Evolutionary conservation across 305 asterid species (phyloP).

Genomic region (Solanum hybrid): DNA sequence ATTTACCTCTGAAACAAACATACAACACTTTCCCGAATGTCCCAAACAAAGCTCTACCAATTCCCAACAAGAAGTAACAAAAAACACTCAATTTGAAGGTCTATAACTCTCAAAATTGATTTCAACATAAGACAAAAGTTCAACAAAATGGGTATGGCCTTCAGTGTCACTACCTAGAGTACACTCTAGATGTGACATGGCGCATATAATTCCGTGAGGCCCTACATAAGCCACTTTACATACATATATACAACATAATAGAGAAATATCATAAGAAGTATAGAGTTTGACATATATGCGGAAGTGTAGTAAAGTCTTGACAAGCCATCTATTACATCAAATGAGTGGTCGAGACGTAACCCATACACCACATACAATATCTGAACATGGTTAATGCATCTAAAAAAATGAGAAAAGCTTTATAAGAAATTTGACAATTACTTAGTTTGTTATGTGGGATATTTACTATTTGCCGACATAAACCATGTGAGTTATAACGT

Average conservation of each 20-base stretch:
- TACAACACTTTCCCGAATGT: neutral
- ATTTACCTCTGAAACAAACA: neutral
- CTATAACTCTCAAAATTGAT: neutral
- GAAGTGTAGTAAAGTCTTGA: neutral
- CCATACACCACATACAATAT: neutral
- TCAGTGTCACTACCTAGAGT: neutral
- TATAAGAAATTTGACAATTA: no score
- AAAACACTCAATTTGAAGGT: neutral
- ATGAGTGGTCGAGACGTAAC: neutral
- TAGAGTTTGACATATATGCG: neutral
- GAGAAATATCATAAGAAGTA: neutral
- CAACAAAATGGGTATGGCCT: neutral
- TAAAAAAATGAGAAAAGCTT: no score
- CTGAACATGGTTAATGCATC: neutral
- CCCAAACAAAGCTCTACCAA: neutral
- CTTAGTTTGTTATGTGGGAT: neutral
- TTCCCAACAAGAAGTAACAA: neutral
- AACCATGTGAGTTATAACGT: neutral
- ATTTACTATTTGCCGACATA: neutral
- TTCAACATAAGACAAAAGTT: neutral
- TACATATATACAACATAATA: no score
- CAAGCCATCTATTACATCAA: neutral
- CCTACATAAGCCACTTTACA: neutral
- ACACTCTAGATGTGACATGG: neutral
- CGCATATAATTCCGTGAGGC: fast-evolving